Percentiles rank a stretch among this genome's conserved stretches.
These are phyloP conservation scores for Trypanosoma boissoni DNA, from an alignment of 208 protist species.

Conservation along the genomic window DNA sequence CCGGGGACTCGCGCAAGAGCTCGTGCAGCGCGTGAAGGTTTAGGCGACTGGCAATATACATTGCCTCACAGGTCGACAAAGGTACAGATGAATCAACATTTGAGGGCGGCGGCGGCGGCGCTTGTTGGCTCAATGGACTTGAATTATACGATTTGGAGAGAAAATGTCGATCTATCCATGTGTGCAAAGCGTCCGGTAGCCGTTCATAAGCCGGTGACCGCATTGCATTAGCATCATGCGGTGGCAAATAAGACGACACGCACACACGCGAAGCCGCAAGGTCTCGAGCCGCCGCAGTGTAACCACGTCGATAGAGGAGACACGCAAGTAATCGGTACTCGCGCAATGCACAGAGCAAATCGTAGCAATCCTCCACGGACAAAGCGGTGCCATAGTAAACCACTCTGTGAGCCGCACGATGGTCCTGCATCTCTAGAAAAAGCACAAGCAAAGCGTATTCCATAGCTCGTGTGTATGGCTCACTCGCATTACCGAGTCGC, in stretches of 20 bases:
- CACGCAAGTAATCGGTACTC: conserved; percentile 74
- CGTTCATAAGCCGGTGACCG: conserved; percentile 8
- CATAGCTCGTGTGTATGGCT: conserved; percentile 39
- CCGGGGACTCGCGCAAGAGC: conserved; percentile 35
- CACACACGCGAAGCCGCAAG: conserved; percentile 33
- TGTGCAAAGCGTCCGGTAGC: conserved; percentile 16
- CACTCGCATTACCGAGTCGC: conserved; percentile 22
- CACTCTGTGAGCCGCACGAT: conserved; percentile 44
- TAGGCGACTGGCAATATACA: conserved; percentile 62
- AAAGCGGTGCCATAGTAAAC: conserved; percentile 31
- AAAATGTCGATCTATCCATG: conserved; percentile 8
- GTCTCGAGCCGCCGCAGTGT: conserved; percentile 19
- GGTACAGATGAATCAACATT: too few species aligned
- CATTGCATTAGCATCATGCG: not conserved
- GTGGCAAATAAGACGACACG: conserved; percentile 25
- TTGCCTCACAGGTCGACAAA: conserved; percentile 44
- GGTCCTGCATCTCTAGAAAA: conserved; percentile 58
- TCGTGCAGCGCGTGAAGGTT: conserved; percentile 45
- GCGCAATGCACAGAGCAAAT: conserved; percentile 41
- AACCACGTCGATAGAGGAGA: conserved; percentile 48
- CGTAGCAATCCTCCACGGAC: conserved; percentile 54
- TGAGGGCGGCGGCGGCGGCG: conserved; percentile 28
- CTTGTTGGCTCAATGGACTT: not conserved
- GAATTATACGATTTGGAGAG: not conserved
- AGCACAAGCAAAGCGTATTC: conserved; percentile 71